Conservation (phyloP, 352 stramenopile species). For the Lagenidium sp. region DNA sequence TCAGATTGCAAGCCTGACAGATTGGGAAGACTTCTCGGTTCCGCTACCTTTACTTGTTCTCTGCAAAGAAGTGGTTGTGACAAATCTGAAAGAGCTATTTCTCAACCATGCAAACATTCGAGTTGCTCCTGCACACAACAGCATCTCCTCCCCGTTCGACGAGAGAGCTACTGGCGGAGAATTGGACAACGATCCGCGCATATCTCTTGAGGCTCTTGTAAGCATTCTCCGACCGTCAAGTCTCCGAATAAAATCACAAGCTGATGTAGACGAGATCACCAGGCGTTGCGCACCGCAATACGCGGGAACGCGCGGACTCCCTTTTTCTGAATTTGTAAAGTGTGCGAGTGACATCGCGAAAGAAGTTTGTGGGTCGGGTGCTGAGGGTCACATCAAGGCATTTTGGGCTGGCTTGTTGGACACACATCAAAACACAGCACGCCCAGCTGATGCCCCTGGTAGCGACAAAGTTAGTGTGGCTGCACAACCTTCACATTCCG, state of each 20-base stretch:
- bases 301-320: slow-evolving; percentile 28
- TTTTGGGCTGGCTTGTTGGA: slow-evolving; percentile 48
- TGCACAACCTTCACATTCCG: slow-evolving; percentile 5
- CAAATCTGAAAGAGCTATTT: slow-evolving; percentile 45
- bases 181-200: neutral
- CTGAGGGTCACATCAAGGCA: slow-evolving; percentile 10
- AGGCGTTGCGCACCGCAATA: slow-evolving; percentile 26
- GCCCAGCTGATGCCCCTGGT: neutral
- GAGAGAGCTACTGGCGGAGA: neutral
- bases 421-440: neutral
- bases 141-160: neutral
- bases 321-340: slow-evolving; percentile 49
- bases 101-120: slow-evolving; percentile 30
- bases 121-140: too few species aligned
- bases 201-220: neutral
- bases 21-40: slow-evolving; percentile 37
- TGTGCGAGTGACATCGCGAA: slow-evolving; percentile 33
- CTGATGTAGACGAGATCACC: too few species aligned
- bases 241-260: too few species aligned
- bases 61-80: slow-evolving; percentile 39
- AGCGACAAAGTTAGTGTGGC: too few species aligned
- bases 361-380: slow-evolving; percentile 20
- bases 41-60: slow-evolving; percentile 37
- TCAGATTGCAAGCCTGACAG: slow-evolving; percentile 37
- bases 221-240: slow-evolving; percentile 1